Base-by-base conservation (phyloP, 192 early-diverging fungal species). In the Paraglomus brasilianum region DNA sequence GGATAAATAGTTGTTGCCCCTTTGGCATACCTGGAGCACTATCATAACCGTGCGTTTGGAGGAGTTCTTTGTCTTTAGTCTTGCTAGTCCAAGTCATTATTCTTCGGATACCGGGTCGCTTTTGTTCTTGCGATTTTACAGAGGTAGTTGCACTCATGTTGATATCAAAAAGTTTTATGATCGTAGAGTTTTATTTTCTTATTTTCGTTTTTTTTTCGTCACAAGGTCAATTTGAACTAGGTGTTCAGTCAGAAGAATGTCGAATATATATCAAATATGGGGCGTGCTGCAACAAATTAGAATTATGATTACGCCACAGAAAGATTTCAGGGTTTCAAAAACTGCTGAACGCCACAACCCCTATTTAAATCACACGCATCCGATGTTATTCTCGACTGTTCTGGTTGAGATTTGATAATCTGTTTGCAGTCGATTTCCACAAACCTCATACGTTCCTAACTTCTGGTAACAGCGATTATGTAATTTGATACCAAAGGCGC, bases 61-160 rank as follows among this genome's bases (percentile, higher is more conserved):
- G 21, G 19, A 14, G 42, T 24, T 69, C 56, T 44, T 69, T 69
- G 45, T 40, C 48, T 14, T 36, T 69, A 44, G 17, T 48, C 48
- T 38, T 51, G 36, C 21, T 43, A 69, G 53, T 69, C 50, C 50
- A 69, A 24, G 50, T 69, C 66, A 69, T 69, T 53, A 69, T 69
- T 69, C 42, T 69, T 13, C 66, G 66, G 17, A 69, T 40, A 41
- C 50, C 50, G 15, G 50, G 66, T 30, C 48, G 47, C 56, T 56
- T 47, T 19, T 51, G 47, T 10, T 36, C 51, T 56, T 42, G 39
- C 30, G 49, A 9, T 43, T 19, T 17, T n/a, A 44, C n/a, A 55
- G 66, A 51, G 17, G 66, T 69, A 22, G 51, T 44, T 36, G 66
- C 43, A 48, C 44, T 63, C 61, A 63, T 63, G 21, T 30, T 30